phyloP scores from a whole-genome alignment of 257 asterid species.

The Solanum acaule region DNA sequence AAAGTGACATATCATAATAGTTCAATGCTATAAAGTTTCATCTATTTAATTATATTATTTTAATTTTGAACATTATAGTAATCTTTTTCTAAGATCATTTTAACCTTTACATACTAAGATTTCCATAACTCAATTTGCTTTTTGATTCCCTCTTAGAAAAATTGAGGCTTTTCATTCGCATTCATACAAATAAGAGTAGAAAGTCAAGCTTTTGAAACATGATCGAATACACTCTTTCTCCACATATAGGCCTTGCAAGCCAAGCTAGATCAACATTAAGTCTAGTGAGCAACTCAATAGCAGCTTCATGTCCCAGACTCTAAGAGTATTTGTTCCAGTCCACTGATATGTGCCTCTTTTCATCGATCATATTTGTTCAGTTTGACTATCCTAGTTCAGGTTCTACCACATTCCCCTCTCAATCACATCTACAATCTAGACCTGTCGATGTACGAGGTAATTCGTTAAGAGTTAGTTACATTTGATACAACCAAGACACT shows the following conservation, averaged over 20 bases:
- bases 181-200: background rate
- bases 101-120: background rate
- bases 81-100: background rate
- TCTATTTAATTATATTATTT: background rate
- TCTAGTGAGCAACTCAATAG: background rate
- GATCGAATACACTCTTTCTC: background rate
- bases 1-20: background rate
- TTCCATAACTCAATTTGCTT: background rate
- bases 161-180: background rate
- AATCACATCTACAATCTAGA: background rate
- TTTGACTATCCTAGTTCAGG: background rate
- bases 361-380: background rate
- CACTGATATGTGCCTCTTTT: background rate
- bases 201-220: background rate
- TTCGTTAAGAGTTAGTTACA: background rate
- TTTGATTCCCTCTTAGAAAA: background rate
- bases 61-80: background rate
- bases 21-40: background rate
- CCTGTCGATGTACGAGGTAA: background rate
- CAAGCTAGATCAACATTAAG: background rate
- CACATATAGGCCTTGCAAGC: background rate
- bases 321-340: background rate
- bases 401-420: background rate
- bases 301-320: background rate
- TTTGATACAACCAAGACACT: background rate